Evolutionary conservation across 805 yeast genomes (phyloP).

Genomic region (Suhomyces sp.): DNA sequence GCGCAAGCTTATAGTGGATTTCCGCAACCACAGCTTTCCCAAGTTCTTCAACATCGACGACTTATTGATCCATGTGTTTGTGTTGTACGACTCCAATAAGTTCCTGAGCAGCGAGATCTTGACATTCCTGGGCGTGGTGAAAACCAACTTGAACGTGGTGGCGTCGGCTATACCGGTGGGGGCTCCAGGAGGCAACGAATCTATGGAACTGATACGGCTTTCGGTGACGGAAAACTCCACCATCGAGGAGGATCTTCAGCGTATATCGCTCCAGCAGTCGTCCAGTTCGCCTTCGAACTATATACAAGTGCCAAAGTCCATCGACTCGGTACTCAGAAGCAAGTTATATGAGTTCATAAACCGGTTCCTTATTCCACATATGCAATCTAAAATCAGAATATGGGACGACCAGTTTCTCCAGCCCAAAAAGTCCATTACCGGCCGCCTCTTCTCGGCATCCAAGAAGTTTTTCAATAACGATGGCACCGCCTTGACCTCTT

Average conservation of each 20-base stretch:
- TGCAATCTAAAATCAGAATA: slow-evolving; percentile 73
- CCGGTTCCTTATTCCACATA: slow-evolving; percentile 66
- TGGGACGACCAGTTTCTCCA: slow-evolving; percentile 85
- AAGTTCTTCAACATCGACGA: slow-evolving; percentile 66
- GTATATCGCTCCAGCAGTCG: slow-evolving; percentile 24
- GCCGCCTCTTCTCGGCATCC: slow-evolving; percentile 67
- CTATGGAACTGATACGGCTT: slow-evolving; percentile 1
- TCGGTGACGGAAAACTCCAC: slow-evolving; percentile 33
- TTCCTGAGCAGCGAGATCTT: slow-evolving; percentile 27
- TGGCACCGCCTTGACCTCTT: slow-evolving; percentile 10
- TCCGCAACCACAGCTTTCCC: slow-evolving; percentile 53
- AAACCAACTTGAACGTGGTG: slow-evolving; percentile 22
- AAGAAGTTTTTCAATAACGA: slow-evolving; percentile 49
- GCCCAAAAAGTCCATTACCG: slow-evolving; percentile 74
- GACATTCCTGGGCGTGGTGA: slow-evolving; percentile 26
- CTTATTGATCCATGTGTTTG: slow-evolving; percentile 44
- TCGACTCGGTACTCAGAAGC: slow-evolving; percentile 38
- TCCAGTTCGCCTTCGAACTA: slow-evolving; percentile 10
- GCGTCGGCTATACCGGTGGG: slow-evolving; percentile 21
- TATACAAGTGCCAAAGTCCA: slow-evolving; percentile 28
- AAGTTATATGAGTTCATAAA: slow-evolving; percentile 48
- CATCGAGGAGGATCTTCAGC: slow-evolving; percentile 50
- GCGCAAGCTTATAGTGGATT: slow-evolving; percentile 50
- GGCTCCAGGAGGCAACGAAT: slow-evolving; percentile 11
- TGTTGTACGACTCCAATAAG: slow-evolving; percentile 26